Base-by-base conservation (phyloP, 805 yeast species). In the Tanozyma kutaoensis region DNA sequence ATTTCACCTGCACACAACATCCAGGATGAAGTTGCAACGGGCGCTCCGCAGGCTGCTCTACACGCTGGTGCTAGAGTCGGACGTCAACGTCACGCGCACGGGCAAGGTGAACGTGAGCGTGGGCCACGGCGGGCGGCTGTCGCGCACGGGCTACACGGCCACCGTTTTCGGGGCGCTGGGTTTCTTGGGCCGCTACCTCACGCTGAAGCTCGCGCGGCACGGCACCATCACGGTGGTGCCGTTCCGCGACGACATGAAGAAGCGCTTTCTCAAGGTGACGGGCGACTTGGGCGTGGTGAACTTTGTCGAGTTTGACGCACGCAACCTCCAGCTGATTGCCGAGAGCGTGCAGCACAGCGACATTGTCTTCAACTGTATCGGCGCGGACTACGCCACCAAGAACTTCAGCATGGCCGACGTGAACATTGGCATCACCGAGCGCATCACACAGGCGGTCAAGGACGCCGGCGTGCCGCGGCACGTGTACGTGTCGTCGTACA, bases 281-380 rank as follows among this genome's bases (percentile, higher is more conserved):
- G 94, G 94, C 24, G 94, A 82, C 51, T 67, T 81, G 38, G 94
- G 94, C 18, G 93, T 82, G 24, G 84, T 82, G 17, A 78, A 77
- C 55, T 76, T 73, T 50, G 71, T 79, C 36, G 94, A 82, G 52
- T 71, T 79, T 43, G 94, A 82, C 50, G 58, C 82, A 36, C 66
- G 94, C 52, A 82, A 82, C 58, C 39, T 78, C 42, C 58, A 74
- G 43, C 71, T 84, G 10, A 74, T 82, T 36, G 79, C 78, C 48
- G 80, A 78, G 38, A 59, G 81, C 8, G 82, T 82, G 23, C 73
- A 76, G 38, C 73, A 77, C 52, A 73, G 88, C 3, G 94, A 82
- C 46, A 77, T 82, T 30, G 93, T 82, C 7, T 75, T 62, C 58
- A 82, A 82, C 56, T 61, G 80, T 49, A 62, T 81, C 33, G 93